Evolutionary conservation across 2,329 filamentous ascomycete species (phyloP).

Genomic region (Ophiostoma sp.): DNA sequence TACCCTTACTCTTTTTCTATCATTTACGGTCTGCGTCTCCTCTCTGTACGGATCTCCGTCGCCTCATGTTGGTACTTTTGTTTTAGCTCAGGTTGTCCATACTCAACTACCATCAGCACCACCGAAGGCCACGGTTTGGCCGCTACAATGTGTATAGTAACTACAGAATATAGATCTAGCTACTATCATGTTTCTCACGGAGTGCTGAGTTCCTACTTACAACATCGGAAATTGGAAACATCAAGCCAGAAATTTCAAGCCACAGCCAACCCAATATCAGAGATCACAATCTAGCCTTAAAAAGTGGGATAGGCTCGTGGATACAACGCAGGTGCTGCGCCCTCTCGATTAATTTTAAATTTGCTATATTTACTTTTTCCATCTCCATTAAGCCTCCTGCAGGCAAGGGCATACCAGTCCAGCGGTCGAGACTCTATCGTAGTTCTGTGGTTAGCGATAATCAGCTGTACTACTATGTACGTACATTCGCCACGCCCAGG

Average conservation of each 20-base stretch:
- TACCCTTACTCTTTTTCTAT: no score
- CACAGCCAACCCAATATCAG: neutral
- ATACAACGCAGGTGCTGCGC: slow-evolving; percentile 13
- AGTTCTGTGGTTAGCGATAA: neutral
- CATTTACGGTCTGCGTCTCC: neutral
- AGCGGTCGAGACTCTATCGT: neutral
- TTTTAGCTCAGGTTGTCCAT: neutral
- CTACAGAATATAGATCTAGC: no score
- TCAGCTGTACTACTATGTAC: no score
- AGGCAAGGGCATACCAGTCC: slow-evolving; percentile 3
- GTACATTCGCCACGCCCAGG: neutral
- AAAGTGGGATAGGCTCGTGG: slow-evolving; percentile 1
- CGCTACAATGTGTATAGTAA: no score
- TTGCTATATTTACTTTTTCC: neutral
- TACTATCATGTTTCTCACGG: neutral
- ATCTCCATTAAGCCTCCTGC: neutral
- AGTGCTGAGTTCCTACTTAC: neutral
- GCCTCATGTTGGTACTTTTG: neutral
- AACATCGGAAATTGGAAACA: neutral
- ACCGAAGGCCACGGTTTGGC: no score
- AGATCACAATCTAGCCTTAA: slow-evolving; percentile 5
- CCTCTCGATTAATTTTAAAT: slow-evolving; percentile 17
- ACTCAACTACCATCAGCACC: no score
- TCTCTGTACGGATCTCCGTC: neutral
- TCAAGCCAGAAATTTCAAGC: neutral